These are phyloP conservation scores for Barbarea vulgaris DNA, from an alignment of 345 rosid genomes.

Conservation along the genomic window DNA sequence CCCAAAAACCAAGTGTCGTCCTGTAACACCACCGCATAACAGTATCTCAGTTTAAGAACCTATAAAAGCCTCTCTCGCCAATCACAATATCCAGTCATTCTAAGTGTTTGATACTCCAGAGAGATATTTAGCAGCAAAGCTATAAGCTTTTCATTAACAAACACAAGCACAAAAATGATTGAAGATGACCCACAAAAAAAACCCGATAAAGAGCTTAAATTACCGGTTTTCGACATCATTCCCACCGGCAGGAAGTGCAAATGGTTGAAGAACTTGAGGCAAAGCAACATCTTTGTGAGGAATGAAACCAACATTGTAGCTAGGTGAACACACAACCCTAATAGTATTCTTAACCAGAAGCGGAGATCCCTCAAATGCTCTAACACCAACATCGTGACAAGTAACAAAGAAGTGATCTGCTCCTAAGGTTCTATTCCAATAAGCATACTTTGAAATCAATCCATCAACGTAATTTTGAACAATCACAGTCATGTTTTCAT, in stretches of 20 bases:
- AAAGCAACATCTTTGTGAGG: conserved; percentile 98
- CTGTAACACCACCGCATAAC: conserved; percentile 49
- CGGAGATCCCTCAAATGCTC: conserved; percentile 86
- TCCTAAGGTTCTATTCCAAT: conserved; percentile 96
- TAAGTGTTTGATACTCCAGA: not conserved
- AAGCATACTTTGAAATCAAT: conserved; percentile 73
- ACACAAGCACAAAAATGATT: not conserved
- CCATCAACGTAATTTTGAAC: conserved; percentile 73
- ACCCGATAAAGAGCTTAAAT: not conserved
- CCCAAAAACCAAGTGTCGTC: conserved; percentile 94
- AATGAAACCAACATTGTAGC: conserved; percentile 90
- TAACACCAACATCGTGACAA: conserved; percentile 94
- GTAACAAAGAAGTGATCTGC: conserved; percentile 98
- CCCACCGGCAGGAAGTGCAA: conserved; percentile 93
- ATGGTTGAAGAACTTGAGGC: conserved; percentile 93
- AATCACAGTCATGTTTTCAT: conserved; percentile 91
- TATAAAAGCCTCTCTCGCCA: not conserved
- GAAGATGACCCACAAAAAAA: not conserved
- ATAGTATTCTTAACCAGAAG: conserved; percentile 85
- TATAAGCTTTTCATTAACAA: not conserved
- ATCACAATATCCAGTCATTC: conserved; percentile 1
- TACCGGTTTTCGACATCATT: conserved; percentile 83
- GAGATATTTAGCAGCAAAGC: not conserved
- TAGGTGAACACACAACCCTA: conserved; percentile 94
- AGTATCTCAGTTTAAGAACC: not conserved